phyloP scores from a whole-genome alignment of 2,329 filamentous ascomycete species.

The Alternaria metachromatica region DNA sequence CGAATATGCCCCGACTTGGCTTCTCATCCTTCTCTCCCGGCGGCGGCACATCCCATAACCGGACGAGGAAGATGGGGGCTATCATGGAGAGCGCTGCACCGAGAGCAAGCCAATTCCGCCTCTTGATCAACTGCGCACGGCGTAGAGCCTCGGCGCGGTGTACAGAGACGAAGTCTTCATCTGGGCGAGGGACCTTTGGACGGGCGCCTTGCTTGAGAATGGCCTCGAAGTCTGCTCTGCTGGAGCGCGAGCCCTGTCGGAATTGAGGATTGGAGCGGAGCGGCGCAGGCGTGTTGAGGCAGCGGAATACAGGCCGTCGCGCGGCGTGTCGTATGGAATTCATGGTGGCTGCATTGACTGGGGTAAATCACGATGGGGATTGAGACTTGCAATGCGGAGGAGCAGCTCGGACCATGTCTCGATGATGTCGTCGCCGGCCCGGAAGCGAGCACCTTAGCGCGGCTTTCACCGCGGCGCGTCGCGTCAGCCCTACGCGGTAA shows the following conservation, averaged over 20 bases:
- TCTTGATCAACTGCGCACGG: constrained; percentile 32
- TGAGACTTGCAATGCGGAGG: constrained; percentile 9
- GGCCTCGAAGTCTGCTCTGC: constrained; percentile 21
- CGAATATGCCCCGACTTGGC: constrained; percentile 30
- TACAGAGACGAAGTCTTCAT: constrained; percentile 41
- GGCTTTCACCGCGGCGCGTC: constrained; percentile 17
- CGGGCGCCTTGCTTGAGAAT: constrained; percentile 15
- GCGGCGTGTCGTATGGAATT: constrained; percentile 37
- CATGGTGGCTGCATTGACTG: constrained; percentile 31
- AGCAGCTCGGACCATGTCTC: constrained; percentile 15
- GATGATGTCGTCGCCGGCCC: constrained; percentile 24
- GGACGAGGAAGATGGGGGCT: constrained; percentile 44
- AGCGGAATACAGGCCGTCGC: constrained; percentile 39
- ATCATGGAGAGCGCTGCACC: constrained; percentile 48
- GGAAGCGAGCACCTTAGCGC: constrained; percentile 4
- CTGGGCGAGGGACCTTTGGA: constrained; percentile 17
- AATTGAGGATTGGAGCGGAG: constrained; percentile 19
- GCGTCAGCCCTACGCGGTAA: constrained; percentile 22
- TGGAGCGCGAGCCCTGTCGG: constrained; percentile 26
- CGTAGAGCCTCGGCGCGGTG: constrained; percentile 43
- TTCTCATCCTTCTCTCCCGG: constrained; percentile 25
- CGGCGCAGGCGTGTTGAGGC: constrained; percentile 27
- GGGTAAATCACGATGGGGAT: neutral
- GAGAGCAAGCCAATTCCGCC: constrained; percentile 43
- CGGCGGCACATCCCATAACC: constrained; percentile 39